Evolutionary conservation across 768 basidiomycete species (phyloP), one percentile per base, ranked within the genome.

Genomic region (Leccinum subtestaceum): DNA sequence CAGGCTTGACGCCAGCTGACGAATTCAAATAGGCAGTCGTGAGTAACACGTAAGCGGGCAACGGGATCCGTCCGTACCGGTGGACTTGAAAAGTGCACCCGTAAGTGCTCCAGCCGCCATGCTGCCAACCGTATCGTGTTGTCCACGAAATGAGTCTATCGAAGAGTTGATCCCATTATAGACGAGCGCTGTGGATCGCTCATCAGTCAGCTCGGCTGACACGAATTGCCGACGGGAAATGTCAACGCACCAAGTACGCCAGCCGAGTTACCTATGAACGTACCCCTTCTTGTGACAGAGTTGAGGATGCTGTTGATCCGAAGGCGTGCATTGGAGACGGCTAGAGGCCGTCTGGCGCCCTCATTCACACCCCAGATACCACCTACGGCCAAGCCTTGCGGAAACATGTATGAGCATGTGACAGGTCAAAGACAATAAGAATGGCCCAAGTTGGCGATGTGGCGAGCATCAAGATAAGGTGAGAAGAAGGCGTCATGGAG

Each of bases 241-340:
- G 63, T 59, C 63, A 72, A 83, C 91, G 75, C 69, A 98, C 97
- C 97, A 63, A 98, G 80, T 62, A 98, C 92, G 73, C 97, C 97
- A 73, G 95, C 92, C 70, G 94, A 97, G 80, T 98, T 99, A 70
- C 95, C 97, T 76, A 97, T 88, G 77, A 96, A 97, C 49, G 93
- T 96, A 32, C 97, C 97, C 77, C 97, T 84, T 77, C 96, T 81
- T 61, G 97, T 98, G 73, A 96, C 86, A 72, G 93, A 91, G 81
- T 98, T 99, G 65, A 99, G 83, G 61, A 99, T 78, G 73, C 93
- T 95, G 77, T 98, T 99, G 78, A 98, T 88, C 80, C 97, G 88
- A 74, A 99, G 78, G 68, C 93, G 83, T 59, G 86, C 73, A 75
- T 91, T 94, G 59, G 88, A 88, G 62, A 92, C 88, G 71, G 91